phyloP scores from a whole-genome alignment of 1,284 basidiomycete species.

The Sphaerobolus stellatus region DNA sequence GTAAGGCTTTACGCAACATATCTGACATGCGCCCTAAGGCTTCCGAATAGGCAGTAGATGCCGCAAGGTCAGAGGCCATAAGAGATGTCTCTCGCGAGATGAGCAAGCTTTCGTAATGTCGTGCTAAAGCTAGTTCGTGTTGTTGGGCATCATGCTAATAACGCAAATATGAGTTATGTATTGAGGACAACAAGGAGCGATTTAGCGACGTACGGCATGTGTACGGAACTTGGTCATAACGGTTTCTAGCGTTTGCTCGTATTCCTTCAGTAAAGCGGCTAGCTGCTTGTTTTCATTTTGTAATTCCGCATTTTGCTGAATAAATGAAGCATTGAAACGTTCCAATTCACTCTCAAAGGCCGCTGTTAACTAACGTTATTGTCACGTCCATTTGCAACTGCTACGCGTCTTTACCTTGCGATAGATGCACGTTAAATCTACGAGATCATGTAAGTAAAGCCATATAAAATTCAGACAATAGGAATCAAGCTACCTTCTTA shows the following conservation, averaged over 20 bases:
- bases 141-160: constrained; percentile 88
- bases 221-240: constrained; percentile 96
- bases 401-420: constrained; percentile 59
- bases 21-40: constrained; percentile 74
- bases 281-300: constrained; percentile 95
- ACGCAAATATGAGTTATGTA: not conserved
- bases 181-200: too few species aligned
- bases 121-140: constrained; percentile 86
- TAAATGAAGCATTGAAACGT: constrained; percentile 82
- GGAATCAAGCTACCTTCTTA: constrained; percentile 62
- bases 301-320: constrained; percentile 91
- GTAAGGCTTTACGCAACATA: constrained; percentile 71
- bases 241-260: constrained; percentile 91
- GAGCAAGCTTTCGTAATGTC: constrained; percentile 87
- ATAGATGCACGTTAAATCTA: constrained; percentile 92
- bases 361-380: constrained; percentile 53
- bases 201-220: constrained; percentile 70
- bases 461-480: constrained; percentile 48
- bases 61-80: constrained; percentile 58
- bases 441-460: constrained; percentile 66
- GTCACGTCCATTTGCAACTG: not conserved
- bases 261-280: constrained; percentile 85
- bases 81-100: constrained; percentile 75
- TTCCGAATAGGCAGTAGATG: constrained; percentile 64
- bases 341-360: constrained; percentile 92